Base-by-base conservation (phyloP, 2,329 filamentous ascomycete genomes). In the Monosporascus sp. region DNA sequence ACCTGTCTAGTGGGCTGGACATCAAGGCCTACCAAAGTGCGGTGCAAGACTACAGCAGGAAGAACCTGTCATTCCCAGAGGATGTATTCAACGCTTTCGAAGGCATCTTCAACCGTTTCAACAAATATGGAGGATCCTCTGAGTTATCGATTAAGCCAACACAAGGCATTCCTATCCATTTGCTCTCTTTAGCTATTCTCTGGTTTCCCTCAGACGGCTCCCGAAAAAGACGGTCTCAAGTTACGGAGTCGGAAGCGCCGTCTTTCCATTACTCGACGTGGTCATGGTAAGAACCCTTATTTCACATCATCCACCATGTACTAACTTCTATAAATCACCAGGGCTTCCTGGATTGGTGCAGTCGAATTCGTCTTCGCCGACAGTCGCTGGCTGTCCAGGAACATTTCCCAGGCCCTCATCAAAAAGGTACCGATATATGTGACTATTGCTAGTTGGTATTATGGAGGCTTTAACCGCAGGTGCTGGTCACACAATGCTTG, bases 311-410 rank as follows among this genome's bases (percentile, higher is more conserved):
- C 5, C 9, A 11, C 27, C 9, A 3, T 3, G 5, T 14, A 6
- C 18, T 44, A 24, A 44, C 27, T 9, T 11, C 15, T 43, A 20
- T 31, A 2, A 17, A 35, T 18, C 22, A 24, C 45, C 27, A 55
- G 55, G 55, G 38, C 53, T 22, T 52, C 52, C 5, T 51, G 51
- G 48, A 39, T 50, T 25, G 55, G 55, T 2, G 37, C 55, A n/a
- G 49, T 57, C 8, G 55, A 57, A 22, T 57, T 57, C 17, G 48
- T 53, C 17, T 57, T 57, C 22, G 50, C 47, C 8, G 55, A 57
- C 24, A 57, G 50, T 49, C 41, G 38, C 44, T 57, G 52, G 52
- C 41, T 57, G 5, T 53, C 55, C 6, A 27, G 55, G 27, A 57
- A 57, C 47, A 57, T 55, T 35, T 50, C 55, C 35, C 47, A 55